A percentile compares a stretch with the other conserved stretches of the same genome.
These are phyloP conservation scores for Metschnikowia baotianmanensis DNA, from an alignment of 805 yeast genomes.

Conservation along the genomic window DNA sequence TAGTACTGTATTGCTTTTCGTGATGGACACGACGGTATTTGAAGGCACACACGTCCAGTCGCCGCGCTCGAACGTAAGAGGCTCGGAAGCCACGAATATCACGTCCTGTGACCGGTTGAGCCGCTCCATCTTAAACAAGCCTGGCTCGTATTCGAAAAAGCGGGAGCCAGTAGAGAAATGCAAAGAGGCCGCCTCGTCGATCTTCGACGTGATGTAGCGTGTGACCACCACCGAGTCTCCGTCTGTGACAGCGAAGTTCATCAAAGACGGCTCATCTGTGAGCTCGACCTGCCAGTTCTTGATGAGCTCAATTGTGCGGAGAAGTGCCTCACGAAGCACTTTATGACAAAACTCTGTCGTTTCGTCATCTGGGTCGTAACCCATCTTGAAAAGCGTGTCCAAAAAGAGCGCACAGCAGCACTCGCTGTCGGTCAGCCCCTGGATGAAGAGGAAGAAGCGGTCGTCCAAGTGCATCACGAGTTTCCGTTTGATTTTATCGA, in stretches of 20 bases:
- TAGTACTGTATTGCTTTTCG: constrained; percentile 74
- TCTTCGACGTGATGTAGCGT: constrained; percentile 81
- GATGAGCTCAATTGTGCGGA: constrained; percentile 69
- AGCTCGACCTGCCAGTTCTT: constrained; percentile 76
- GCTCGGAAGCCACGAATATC: constrained; percentile 96
- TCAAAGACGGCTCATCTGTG: constrained; percentile 64
- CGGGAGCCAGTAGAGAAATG: constrained; percentile 93
- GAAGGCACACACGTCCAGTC: constrained; percentile 98
- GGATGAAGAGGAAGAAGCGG: constrained; percentile 73
- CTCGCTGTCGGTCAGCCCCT: constrained; percentile 95
- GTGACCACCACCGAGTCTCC: constrained; percentile 84
- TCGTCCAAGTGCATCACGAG: constrained; percentile 74
- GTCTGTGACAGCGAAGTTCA: constrained; percentile 94
- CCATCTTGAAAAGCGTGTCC: constrained; percentile 72
- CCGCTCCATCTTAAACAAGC: constrained; percentile 92
- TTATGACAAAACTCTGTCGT: constrained; percentile 46
- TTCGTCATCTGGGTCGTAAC: constrained; percentile 58
- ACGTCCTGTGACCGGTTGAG: constrained; percentile 90
- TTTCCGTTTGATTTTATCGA: constrained; percentile 67
- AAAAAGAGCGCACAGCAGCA: constrained; percentile 88
- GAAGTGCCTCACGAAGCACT: constrained; percentile 63
- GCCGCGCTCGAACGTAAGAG: constrained; percentile 91
- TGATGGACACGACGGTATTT: constrained; percentile 78
- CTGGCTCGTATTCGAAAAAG: constrained; percentile 86
- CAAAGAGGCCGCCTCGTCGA: constrained; percentile 94